Conservation (phyloP, 164 flowering plant species). For the Vitis rupestris region DNA sequence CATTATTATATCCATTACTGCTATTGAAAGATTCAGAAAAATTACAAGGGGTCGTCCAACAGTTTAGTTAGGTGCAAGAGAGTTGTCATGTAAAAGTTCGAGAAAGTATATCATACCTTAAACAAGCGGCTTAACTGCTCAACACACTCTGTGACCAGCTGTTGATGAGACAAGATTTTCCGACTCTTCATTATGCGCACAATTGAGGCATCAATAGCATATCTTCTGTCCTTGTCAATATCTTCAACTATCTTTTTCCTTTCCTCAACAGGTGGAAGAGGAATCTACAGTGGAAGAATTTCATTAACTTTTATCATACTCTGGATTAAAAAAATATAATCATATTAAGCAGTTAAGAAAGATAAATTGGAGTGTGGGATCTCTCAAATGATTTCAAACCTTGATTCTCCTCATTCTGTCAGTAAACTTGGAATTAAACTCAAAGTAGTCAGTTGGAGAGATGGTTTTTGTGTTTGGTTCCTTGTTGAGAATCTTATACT, state of each 20-base stretch:
- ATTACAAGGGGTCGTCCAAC: too few relatives aligned
- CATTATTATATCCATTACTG: too few relatives aligned
- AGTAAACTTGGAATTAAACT: constrained; percentile 34
- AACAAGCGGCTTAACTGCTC: constrained; percentile 15
- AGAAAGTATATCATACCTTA: not conserved
- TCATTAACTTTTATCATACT: too few relatives aligned
- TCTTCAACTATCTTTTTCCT: constrained; percentile 10
- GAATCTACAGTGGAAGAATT: not conserved
- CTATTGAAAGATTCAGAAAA: too few relatives aligned
- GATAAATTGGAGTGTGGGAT: too few relatives aligned
- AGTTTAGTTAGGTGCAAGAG: too few relatives aligned
- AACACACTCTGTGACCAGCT: constrained; percentile 10
- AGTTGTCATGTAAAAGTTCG: too few relatives aligned
- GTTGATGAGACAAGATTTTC: constrained; percentile 10
- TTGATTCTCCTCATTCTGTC: constrained; percentile 62
- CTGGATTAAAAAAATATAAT: too few relatives aligned
- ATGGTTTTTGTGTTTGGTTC: constrained; percentile 31
- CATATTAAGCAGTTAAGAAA: too few relatives aligned
- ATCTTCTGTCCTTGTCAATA: constrained; percentile 25
- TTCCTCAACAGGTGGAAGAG: constrained; percentile 9
- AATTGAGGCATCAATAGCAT: constrained; percentile 27
- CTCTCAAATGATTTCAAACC: too few relatives aligned
- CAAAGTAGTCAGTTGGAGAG: constrained; percentile 25
- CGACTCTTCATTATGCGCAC: constrained; percentile 31
- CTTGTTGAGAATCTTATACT: constrained; percentile 37